Evolutionary conservation across 768 basidiomycete genomes (phyloP).

Genomic region (Omphalotus guepiniiformis): DNA sequence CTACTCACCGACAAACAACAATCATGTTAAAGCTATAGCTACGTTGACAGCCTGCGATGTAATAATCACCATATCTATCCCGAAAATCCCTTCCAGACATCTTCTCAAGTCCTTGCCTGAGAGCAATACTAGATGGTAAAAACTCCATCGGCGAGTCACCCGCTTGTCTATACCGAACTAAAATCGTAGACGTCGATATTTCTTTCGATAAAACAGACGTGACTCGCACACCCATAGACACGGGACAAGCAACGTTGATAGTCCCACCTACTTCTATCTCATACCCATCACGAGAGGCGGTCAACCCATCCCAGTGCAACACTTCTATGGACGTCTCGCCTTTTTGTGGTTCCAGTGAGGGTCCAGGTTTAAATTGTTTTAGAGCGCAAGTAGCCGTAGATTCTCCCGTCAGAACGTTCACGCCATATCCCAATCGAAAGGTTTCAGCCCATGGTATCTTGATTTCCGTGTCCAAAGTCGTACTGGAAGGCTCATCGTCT

Average conservation of each 20-base stretch:
- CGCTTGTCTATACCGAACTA: slow-evolving; percentile 14
- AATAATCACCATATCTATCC: slow-evolving; percentile 17
- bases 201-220: slow-evolving; percentile 11
- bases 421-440: slow-evolving; percentile 14
- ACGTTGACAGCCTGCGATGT: slow-evolving; percentile 13
- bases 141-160: slow-evolving; percentile 12
- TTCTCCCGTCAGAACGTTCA: slow-evolving; percentile 18
- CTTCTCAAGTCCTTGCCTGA: slow-evolving; percentile 12
- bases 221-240: slow-evolving; percentile 13
- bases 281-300: slow-evolving; percentile 13
- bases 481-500: not conserved
- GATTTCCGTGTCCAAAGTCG: slow-evolving; percentile 9
- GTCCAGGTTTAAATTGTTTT: slow-evolving; percentile 2
- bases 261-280: slow-evolving; percentile 16
- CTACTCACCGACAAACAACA: slow-evolving; percentile 16
- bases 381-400: slow-evolving; percentile 14
- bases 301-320: slow-evolving; percentile 14
- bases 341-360: slow-evolving; percentile 8
- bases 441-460: slow-evolving; percentile 15
- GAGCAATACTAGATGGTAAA: slow-evolving; percentile 7
- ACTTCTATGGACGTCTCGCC: slow-evolving; percentile 9
- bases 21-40: slow-evolving; percentile 18
- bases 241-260: slow-evolving; percentile 11
- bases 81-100: slow-evolving; percentile 14
- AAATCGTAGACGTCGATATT: slow-evolving; percentile 11